Percentiles rank a stretch among this genome's conserved stretches.
These are phyloP conservation scores for Colletotrichum graminicola DNA, from an alignment of 2,329 filamentous ascomycete species.

Conservation along the genomic window DNA sequence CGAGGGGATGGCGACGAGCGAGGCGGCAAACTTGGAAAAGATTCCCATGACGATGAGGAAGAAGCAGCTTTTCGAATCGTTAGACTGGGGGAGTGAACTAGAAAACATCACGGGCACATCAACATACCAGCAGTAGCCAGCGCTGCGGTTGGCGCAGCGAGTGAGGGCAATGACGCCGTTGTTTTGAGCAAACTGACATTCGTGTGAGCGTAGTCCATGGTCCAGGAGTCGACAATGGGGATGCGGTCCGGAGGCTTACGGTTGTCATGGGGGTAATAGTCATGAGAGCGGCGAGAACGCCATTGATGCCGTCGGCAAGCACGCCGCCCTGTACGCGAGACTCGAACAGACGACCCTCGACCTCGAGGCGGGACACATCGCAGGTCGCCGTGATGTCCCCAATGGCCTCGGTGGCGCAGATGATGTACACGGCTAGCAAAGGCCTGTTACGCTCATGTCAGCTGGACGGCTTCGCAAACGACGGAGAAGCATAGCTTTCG, in stretches of 20 bases:
- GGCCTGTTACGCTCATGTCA: constrained; percentile 54
- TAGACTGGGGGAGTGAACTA: neutral
- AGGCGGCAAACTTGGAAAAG: constrained; percentile 85
- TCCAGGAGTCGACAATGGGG: neutral
- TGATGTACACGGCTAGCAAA: constrained; percentile 76
- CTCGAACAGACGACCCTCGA: constrained; percentile 79
- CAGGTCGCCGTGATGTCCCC: constrained; percentile 86
- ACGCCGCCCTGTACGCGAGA: constrained; percentile 84
- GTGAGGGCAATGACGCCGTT: constrained; percentile 88
- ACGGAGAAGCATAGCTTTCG: neutral
- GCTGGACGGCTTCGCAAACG: neutral
- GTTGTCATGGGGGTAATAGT: constrained; percentile 85
- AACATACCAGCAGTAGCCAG: constrained; percentile 75
- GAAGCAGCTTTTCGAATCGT: constrained; percentile 59
- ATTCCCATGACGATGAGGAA: constrained; percentile 86
- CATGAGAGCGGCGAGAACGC: constrained; percentile 79
- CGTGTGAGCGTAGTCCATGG: neutral
- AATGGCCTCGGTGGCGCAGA: constrained; percentile 83
- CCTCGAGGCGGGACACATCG: constrained; percentile 81
- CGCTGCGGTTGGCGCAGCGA: constrained; percentile 83
- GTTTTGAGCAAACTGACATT: constrained; percentile 77
- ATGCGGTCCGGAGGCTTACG: constrained; percentile 3
- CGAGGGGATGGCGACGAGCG: constrained; percentile 80
- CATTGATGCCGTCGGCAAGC: constrained; percentile 81
- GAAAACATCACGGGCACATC: neutral